Conservation (phyloP, 495 filamentous ascomycete species). For the Neurospora sp. region DNA sequence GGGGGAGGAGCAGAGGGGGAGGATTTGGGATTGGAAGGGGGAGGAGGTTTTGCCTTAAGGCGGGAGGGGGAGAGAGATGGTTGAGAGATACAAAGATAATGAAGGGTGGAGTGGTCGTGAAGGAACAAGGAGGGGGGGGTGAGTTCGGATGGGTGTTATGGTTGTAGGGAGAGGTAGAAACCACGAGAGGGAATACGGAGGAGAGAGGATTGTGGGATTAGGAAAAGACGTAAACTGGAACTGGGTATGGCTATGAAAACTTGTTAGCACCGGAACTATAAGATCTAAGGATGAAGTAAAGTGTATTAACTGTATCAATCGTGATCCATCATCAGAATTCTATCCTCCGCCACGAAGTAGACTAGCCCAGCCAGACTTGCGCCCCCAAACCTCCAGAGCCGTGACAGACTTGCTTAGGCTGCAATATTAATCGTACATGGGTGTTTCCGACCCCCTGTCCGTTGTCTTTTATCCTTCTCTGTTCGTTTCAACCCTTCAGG, state of each 20-base stretch:
- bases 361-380: background rate
- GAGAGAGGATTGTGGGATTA: too few relatives aligned
- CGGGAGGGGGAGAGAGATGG: too few relatives aligned
- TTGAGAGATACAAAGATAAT: too few relatives aligned
- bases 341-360: background rate
- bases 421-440: background rate
- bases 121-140: too few relatives aligned
- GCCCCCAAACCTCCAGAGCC: background rate
- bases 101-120: too few relatives aligned
- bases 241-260: background rate
- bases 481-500: background rate
- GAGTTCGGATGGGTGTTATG: too few relatives aligned
- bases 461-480: background rate
- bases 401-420: background rate
- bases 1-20: conserved; percentile 44
- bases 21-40: conserved; percentile 71
- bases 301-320: background rate
- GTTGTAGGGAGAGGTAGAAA: too few relatives aligned
- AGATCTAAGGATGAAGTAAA: background rate
- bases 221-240: too few relatives aligned
- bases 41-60: conserved; percentile 53
- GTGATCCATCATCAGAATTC: background rate
- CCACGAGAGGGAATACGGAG: too few relatives aligned
- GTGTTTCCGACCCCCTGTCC: background rate
- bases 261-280: background rate